Percentiles rank a stretch among this genome's conserved stretches.
These are phyloP conservation scores for Drosera capensis DNA, from an alignment of 148 eudicot genomes.

Conservation along the genomic window DNA sequence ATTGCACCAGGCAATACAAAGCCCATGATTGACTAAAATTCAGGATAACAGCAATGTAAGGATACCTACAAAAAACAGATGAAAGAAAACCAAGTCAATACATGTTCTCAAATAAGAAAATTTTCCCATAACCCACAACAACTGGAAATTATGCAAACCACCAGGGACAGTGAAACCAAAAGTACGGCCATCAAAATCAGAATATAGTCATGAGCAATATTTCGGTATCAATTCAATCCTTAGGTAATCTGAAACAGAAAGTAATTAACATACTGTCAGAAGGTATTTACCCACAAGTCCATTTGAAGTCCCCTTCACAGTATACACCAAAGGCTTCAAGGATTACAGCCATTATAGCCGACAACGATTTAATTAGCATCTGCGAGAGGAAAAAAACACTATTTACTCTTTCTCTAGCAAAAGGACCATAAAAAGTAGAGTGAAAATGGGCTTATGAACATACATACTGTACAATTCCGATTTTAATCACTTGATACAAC, in stretches of 20 bases:
- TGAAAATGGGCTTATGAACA: constrained; percentile 21
- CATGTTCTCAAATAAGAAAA: no score
- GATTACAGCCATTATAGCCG: constrained; percentile 75
- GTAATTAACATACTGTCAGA: not conserved
- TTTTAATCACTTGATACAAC: constrained; percentile 90
- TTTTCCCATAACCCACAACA: no score
- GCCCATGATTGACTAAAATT: constrained; percentile 99
- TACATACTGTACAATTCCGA: constrained; percentile 98
- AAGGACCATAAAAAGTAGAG: constrained; percentile 5
- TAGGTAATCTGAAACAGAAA: no score
- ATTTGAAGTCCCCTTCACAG: constrained; percentile 95
- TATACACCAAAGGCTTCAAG: constrained; percentile 78
- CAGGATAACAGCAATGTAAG: constrained; percentile 77
- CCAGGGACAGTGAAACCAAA: no score
- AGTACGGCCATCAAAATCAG: no score
- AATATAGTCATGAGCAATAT: no score
- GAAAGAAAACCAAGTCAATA: no score
- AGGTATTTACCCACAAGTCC: constrained; percentile 66
- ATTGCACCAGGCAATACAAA: constrained; percentile 83
- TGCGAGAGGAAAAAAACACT: constrained; percentile 22
- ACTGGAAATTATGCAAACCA: no score
- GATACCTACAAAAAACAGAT: constrained; percentile 71
- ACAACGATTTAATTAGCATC: constrained; percentile 94
- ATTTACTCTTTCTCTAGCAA: constrained; percentile 4
- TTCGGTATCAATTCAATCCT: no score